phyloP scores from a whole-genome alignment of 2,329 filamentous ascomycete species.

The Didymella pomorum region DNA sequence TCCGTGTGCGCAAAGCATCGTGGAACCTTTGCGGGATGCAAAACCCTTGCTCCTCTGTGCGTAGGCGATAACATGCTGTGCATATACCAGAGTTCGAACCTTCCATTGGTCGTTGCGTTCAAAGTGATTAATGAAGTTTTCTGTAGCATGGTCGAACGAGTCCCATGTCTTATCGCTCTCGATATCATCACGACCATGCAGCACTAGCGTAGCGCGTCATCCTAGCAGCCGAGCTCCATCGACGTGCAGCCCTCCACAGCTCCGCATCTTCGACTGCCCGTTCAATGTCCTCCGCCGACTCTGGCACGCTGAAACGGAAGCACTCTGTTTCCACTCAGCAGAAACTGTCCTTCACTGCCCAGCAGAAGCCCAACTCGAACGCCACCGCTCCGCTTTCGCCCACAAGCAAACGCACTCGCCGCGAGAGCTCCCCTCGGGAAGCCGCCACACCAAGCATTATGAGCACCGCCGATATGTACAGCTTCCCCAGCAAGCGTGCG shows the following conservation, averaged over 20 bases:
- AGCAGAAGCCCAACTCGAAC: constrained; percentile 43
- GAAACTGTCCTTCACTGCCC: constrained; percentile 47
- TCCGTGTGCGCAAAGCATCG: neutral
- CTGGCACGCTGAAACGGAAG: constrained; percentile 49
- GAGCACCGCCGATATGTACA: constrained; percentile 48
- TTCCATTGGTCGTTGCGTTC: neutral
- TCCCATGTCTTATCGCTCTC: constrained; percentile 5
- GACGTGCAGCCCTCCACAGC: constrained; percentile 29
- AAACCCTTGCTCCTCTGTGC: neutral
- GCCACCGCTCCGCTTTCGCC: constrained; percentile 40
- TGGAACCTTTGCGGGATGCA: neutral
- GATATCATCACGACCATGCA: constrained; percentile 18
- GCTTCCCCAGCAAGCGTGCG: constrained; percentile 44
- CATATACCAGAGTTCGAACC: too few species aligned
- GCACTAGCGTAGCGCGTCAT: constrained; percentile 39
- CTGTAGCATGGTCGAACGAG: neutral
- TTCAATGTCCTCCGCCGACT: constrained; percentile 46
- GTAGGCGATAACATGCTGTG: neutral
- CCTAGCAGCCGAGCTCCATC: constrained; percentile 26
- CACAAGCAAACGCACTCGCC: constrained; percentile 43
- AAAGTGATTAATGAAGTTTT: neutral
- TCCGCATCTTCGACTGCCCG: constrained; percentile 24
- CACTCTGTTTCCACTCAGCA: constrained; percentile 48
- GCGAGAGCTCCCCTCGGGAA: constrained; percentile 33
- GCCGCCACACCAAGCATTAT: constrained; percentile 30